Evolutionary conservation across 1,139 yeast species (phyloP).

Genomic region (Diutina neorugosa): DNA sequence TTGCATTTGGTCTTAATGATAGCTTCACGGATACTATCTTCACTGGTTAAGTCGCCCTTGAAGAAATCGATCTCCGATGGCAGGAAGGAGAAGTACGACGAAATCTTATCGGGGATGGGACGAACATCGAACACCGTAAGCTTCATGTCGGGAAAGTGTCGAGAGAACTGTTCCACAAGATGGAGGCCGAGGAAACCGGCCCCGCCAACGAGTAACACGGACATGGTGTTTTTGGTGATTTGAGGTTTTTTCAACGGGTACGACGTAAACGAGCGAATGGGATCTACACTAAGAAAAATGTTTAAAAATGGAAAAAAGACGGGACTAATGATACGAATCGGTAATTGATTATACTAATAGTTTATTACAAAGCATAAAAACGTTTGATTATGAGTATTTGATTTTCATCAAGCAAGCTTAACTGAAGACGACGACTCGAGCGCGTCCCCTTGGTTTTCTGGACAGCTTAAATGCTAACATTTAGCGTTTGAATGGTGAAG

Average conservation of each 20-base stretch:
- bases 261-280: not conserved
- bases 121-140: slow-evolving; percentile 88
- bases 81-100: slow-evolving; percentile 66
- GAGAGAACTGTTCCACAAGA: slow-evolving; percentile 72
- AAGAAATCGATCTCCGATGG: slow-evolving; percentile 44
- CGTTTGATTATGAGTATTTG: not conserved
- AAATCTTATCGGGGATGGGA: slow-evolving; percentile 61
- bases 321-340: not conserved
- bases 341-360: not conserved
- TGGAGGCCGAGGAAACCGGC: slow-evolving; percentile 93
- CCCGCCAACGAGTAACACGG: slow-evolving; percentile 84
- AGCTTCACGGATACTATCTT: slow-evolving; percentile 55
- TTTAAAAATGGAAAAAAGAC: not conserved
- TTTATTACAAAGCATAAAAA: not conserved
- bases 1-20: slow-evolving; percentile 48
- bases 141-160: slow-evolving; percentile 51
- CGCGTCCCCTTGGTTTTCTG: too few relatives aligned
- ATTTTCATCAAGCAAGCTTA: not conserved
- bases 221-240: slow-evolving; percentile 9
- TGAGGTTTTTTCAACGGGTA: not conserved
- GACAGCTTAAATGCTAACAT: not conserved
- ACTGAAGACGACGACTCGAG: not conserved
- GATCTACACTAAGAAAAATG: not conserved
- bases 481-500: not conserved
- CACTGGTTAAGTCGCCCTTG: slow-evolving; percentile 77